A percentile compares a stretch with the other conserved stretches of the same genome.
phyloP scores from a whole-genome alignment of 768 basidiomycete species.

The Cystoderma amianthinum region DNA sequence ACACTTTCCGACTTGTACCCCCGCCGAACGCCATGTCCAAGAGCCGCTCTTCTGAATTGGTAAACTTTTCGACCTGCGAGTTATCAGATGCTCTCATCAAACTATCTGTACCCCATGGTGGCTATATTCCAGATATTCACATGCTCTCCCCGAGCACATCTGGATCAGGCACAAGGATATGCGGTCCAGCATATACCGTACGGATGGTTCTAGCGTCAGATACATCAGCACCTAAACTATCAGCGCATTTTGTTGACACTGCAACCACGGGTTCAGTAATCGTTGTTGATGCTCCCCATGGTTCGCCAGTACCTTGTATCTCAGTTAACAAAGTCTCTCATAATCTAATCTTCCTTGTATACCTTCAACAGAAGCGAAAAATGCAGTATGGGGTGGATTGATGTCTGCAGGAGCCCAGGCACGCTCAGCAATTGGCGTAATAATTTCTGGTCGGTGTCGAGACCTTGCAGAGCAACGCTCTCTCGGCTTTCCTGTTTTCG shows the following conservation, averaged over 20 bases:
- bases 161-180: conserved; percentile 28
- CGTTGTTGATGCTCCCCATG: conserved; percentile 66
- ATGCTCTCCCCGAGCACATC: conserved; percentile 41
- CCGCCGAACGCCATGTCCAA: too few relatives aligned
- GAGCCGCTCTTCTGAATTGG: too few relatives aligned
- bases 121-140: conserved; percentile 74
- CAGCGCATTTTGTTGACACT: conserved; percentile 79
- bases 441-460: conserved; percentile 82
- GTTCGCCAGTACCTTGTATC: conserved; percentile 29
- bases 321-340: too few relatives aligned
- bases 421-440: conserved; percentile 62
- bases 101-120: conserved; percentile 64
- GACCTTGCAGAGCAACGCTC: conserved; percentile 75
- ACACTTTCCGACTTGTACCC: too few relatives aligned
- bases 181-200: conserved; percentile 85
- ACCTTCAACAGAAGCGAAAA: conserved; percentile 47
- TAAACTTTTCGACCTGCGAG: conserved; percentile 66
- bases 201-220: conserved; percentile 65
- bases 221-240: conserved; percentile 52
- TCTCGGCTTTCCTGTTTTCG: conserved; percentile 74
- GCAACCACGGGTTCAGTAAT: conserved; percentile 58
- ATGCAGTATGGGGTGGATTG: conserved; percentile 89
- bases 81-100: conserved; percentile 87
- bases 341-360: conserved; percentile 1
- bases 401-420: conserved; percentile 84